These are phyloP conservation scores for Ceratocystis diversiconidia DNA, from an alignment of 2,329 filamentous ascomycete species.

Conservation along the genomic window DNA sequence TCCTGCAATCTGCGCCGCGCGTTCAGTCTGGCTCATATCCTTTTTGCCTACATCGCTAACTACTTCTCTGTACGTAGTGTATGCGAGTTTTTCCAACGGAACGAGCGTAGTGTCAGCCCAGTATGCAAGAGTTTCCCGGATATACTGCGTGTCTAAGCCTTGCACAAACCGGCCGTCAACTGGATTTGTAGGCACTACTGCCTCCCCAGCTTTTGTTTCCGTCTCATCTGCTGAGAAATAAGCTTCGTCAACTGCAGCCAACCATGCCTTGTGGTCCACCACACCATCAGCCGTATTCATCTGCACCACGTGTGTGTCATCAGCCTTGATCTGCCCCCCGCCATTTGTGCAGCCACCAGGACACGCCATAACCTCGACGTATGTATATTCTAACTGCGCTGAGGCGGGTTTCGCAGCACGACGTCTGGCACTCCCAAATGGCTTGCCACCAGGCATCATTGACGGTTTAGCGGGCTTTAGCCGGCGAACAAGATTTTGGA, in stretches of 20 bases:
- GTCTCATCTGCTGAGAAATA: slow-evolving; percentile 64
- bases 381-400: slow-evolving; percentile 55
- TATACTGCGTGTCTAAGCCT: slow-evolving; percentile 50
- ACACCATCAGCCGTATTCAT: slow-evolving; percentile 38
- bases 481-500: slow-evolving; percentile 90
- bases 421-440: slow-evolving; percentile 41
- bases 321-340: slow-evolving; percentile 84
- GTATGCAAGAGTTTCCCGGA: slow-evolving; percentile 55
- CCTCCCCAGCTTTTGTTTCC: no score
- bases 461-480: slow-evolving; percentile 69
- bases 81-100: slow-evolving; percentile 55
- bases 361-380: slow-evolving; percentile 98
- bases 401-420: slow-evolving; percentile 24
- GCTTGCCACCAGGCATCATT: slow-evolving; percentile 63
- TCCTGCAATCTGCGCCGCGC: slow-evolving; percentile 74
- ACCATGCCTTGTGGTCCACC: slow-evolving; percentile 74
- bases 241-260: slow-evolving; percentile 70
- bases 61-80: slow-evolving; percentile 82
- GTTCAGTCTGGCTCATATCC: slow-evolving; percentile 53
- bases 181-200: background rate
- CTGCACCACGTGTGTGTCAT: slow-evolving; percentile 52
- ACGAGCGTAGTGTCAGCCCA: slow-evolving; percentile 65
- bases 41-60: slow-evolving; percentile 88
- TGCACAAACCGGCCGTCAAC: slow-evolving; percentile 37
- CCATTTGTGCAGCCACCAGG: slow-evolving; percentile 98